Base-by-base conservation (phyloP, 2,329 filamentous ascomycete species). In the Shiraia sp. region DNA sequence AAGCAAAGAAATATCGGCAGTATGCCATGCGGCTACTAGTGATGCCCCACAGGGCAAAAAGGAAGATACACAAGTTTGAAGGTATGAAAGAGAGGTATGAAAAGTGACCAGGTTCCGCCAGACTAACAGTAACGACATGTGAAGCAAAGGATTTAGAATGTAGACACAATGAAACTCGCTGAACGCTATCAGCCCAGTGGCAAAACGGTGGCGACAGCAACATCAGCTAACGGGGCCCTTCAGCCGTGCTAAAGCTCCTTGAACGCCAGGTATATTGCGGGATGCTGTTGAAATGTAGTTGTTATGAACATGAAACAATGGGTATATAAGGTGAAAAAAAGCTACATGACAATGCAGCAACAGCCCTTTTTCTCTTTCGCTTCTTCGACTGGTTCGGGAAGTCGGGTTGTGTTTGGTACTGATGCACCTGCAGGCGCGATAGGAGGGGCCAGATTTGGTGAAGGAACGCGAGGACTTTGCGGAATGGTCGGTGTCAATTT, bases 331-430 rank as follows among this genome's bases (percentile, higher is more conserved):
- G 42, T 47, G 47, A n/a, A 48, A 43, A 50, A 53, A 57, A 34
- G 50, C 61, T 75, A 90, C 87, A 90, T 90, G 54, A 91, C 79
- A 47, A 88, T 75, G 69, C 87, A 90, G 68, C 86, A 87, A 44
- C 81, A 83, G 55, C 85, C 79, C 50, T 77, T 79, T 57, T 82
- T 77, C 56, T 81, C 77, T 55, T 80, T 76, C 50, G 79, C 75
- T 53, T 78, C 76, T 45, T 82, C 77, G 9, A 74, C 73, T 4
- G 77, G 74, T 34, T 83, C 76, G 31, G 79, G 79, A 16, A 81
- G 64, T 48, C 76, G 74, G 31, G 79, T 73, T 4, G 77, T 72
- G 55, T 72, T 42, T 68, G 69, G 36, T 63, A 51, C 37, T 45
- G 66, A 15, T 19, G 24, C 25, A 16, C 15, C 26, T 16, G 38